Evolutionary conservation across 2,329 filamentous ascomycete genomes (phyloP), one percentile per base, ranked within the genome.

Genomic region (Apiospora pterosperma): DNA sequence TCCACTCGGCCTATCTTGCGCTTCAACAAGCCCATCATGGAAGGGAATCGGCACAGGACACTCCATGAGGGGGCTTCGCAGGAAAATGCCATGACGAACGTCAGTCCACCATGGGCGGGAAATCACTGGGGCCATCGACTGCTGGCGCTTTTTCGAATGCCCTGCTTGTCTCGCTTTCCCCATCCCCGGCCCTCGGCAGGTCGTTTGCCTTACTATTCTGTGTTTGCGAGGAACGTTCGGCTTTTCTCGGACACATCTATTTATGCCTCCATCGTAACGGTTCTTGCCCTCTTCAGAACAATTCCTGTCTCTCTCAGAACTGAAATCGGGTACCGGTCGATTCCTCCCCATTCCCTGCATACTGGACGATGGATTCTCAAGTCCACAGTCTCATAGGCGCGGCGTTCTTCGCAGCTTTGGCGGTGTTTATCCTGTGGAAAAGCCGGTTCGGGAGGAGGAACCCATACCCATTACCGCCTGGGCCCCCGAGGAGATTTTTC

Each of bases 401-500:
- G n/a, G 61, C 34, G 5, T 10, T 62, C 31, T 31, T 66, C n/a
- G 39, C 62, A 21, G 63, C 62, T 8, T 62, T 61, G 25, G 64
- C 62, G 11, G 23, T 68, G 21, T 62, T 36, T 34, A 38, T 67
- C 28, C 8, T 66, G 25, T 68, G 66, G 31, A 62, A 44, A 14
- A 64, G 59, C 34, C n/a, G 63, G 3, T 58, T 63, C 36, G 63
- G 66, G 28, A 60, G 44, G n/a, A 62, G 60, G 36, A 36, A 21
- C 10, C 65, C 67, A 1, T 66, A 63, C 59, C 71, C 71, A 4
- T 70, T 76, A 7, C 75, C 75, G 16, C 74, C 75, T 3, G 71
- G 75, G 0, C 75, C 74, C 25, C 67, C 70, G 1, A 67, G 71
- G 3, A 71, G 71, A 59, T 70, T 72, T 44, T 55, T 77, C 3